phyloP scores from a whole-genome alignment of 805 yeast species.

The Ogataea angusta region DNA sequence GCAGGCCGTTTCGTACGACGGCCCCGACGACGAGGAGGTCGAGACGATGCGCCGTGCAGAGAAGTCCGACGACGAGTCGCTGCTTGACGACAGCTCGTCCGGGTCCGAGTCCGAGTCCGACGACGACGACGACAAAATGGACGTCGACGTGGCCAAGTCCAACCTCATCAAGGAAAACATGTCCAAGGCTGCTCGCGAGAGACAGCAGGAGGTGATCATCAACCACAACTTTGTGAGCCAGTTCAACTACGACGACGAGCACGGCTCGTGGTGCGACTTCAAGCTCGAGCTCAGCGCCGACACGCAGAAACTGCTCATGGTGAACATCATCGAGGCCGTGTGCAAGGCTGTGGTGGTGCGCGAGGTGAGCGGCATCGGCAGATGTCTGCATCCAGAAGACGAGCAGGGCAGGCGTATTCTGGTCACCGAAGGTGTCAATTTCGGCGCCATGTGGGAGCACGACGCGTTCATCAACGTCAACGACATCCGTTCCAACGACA shows the following conservation, averaged over 20 bases:
- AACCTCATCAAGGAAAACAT: slow-evolving; percentile 31
- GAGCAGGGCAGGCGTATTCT: slow-evolving; percentile 70
- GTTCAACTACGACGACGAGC: slow-evolving; percentile 85
- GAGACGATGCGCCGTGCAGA: slow-evolving; percentile 86
- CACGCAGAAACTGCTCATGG: slow-evolving; percentile 93
- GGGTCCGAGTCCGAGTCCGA: slow-evolving; percentile 42
- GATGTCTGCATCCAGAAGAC: slow-evolving; percentile 81
- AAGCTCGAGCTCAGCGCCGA: slow-evolving; percentile 78
- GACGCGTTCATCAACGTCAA: slow-evolving; percentile 89
- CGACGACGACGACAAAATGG: slow-evolving; percentile 34
- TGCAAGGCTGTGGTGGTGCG: slow-evolving; percentile 90
- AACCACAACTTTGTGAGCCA: slow-evolving; percentile 69
- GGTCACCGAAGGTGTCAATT: slow-evolving; percentile 97
- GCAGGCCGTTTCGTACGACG: slow-evolving; percentile 90
- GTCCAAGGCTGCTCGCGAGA: slow-evolving; percentile 67
- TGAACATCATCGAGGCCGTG: slow-evolving; percentile 88
- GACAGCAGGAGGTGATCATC: slow-evolving; percentile 79
- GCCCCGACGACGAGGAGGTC: slow-evolving; percentile 91
- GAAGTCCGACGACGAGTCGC: slow-evolving; percentile 68
- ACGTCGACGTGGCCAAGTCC: slow-evolving; percentile 4
- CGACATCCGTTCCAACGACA: slow-evolving; percentile 87
- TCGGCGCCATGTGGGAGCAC: slow-evolving; percentile 97
- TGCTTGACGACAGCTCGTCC: slow-evolving; percentile 34
- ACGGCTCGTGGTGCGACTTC: slow-evolving; percentile 93
- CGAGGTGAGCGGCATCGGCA: slow-evolving; percentile 85